A percentile compares a stretch with the other conserved stretches of the same genome.
Evolutionary conservation across 305 asterid species (phyloP).

Genomic region (Euphrasia arctica): DNA sequence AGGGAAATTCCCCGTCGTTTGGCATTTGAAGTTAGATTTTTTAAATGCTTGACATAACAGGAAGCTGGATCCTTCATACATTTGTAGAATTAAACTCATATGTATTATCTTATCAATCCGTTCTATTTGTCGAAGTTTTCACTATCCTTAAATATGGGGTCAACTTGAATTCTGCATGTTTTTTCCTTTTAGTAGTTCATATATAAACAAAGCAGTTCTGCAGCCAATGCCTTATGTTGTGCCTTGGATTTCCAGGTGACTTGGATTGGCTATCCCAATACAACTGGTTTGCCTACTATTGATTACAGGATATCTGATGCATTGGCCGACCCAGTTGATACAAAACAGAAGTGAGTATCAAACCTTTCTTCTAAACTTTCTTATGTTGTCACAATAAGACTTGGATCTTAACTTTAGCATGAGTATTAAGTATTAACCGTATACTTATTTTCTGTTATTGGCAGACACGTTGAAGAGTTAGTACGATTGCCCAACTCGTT

Average conservation of each 20-base stretch:
- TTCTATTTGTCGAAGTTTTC: conserved; percentile 4
- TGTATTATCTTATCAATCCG: neutral
- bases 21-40: conserved; percentile 9
- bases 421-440: conserved; percentile 15
- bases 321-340: conserved; percentile 78
- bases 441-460: conserved; percentile 28
- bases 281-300: conserved; percentile 94
- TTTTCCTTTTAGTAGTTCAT: conserved; percentile 7
- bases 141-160: conserved; percentile 4
- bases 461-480: conserved; percentile 96
- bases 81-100: neutral
- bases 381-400: conserved; percentile 12
- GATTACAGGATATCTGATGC: conserved; percentile 95
- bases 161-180: neutral
- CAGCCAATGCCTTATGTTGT: conserved; percentile 22
- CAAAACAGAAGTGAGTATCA: conserved; percentile 68
- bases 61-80: conserved; percentile 4
- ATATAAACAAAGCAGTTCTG: neutral
- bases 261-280: conserved; percentile 99
- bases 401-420: conserved; percentile 21
- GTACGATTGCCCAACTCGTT: conserved; percentile 83
- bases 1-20: conserved; percentile 19
- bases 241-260: conserved; percentile 64
- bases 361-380: conserved; percentile 10
- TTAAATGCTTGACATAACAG: conserved; percentile 1